These are phyloP conservation scores for Murraya paniculata DNA, from an alignment of 345 rosid genomes.

Conservation along the genomic window DNA sequence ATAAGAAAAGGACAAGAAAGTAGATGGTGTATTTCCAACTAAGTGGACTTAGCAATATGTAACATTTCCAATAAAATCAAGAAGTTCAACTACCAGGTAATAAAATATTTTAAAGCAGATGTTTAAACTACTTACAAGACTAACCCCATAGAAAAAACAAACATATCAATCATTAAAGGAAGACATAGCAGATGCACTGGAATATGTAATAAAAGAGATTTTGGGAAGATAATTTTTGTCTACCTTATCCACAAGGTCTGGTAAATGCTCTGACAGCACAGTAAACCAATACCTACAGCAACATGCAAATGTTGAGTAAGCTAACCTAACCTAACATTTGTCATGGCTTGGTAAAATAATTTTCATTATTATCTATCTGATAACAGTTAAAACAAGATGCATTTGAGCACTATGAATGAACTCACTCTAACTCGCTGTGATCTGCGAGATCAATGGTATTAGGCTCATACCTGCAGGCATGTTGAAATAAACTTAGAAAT, in stretches of 20 bases:
- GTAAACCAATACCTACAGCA: conserved; percentile 88
- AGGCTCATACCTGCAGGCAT: conserved; percentile 79
- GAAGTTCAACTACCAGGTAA: background rate
- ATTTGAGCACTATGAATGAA: conserved; percentile 23
- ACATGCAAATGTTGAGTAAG: conserved; percentile 15
- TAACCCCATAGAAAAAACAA: background rate
- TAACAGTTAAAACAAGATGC: conserved; percentile 1
- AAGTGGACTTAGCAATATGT: background rate
- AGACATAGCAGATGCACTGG: background rate
- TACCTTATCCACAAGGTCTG: conserved; percentile 97
- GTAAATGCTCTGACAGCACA: conserved; percentile 87
- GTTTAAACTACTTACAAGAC: background rate
- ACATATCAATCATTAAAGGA: background rate
- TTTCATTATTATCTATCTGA: background rate
- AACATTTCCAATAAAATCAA: background rate
- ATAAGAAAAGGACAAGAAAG: background rate
- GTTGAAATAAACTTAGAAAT: background rate
- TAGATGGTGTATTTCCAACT: background rate
- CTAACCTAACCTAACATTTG: conserved; percentile 1
- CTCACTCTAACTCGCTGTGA: conserved; percentile 88
- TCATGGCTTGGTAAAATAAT: background rate
- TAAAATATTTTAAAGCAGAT: background rate
- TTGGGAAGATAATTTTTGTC: conserved; percentile 8
- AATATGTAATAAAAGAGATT: background rate
- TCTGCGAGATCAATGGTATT: conserved; percentile 93